Base-by-base conservation (phyloP, 768 basidiomycete species). In the Boletus edulis region DNA sequence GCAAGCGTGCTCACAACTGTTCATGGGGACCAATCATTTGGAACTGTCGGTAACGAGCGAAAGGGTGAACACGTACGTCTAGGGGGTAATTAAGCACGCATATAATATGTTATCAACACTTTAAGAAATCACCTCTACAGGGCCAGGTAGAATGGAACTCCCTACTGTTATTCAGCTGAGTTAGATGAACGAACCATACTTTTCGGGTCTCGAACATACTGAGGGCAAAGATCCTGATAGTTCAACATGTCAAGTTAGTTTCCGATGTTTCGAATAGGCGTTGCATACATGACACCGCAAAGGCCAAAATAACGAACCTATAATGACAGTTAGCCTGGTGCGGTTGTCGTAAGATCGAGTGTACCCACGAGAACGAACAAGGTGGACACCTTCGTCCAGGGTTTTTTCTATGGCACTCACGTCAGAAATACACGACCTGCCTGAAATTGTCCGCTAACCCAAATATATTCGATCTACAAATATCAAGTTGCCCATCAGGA, bases 221-320 rank as follows among this genome's bases (percentile, higher is more conserved):
- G 11, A 61, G 3, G 4, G 49, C n/a, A 20, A n/a, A 24, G 1
- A 17, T 22, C n/a, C 59, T 60, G 39, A 37, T 18, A 11, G 15
- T 5, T 4, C 18, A 13, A 41, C 11, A 1, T 15, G 1, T 22
- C 14, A 11, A 42, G 11, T 55, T 9, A 52, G 46, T 20, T n/a
- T 45, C 11, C 8, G 3, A 27, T 17, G 6, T 13, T 9, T 43
- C 9, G 11, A 17, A 34, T 22, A 20, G 20, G 29, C 22, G 4
- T 17, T 4, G 22, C 52, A n/a, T 32, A 63, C 61, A 37, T n/a
- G 20, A 46, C 29, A 7, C 12, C 13, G 10, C 41, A 56, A 20
- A 55, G 54, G 15, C 62, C 57, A 7, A 14, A 22, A 22, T 63
- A 63, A 22, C 61, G 61, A 22, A 46, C 24, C 62, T 62, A 31